A percentile compares a stretch with the other conserved stretches of the same genome.
These are phyloP conservation scores for Mucuna pruriens DNA, from an alignment of 306 rosid genomes.

Conservation along the genomic window DNA sequence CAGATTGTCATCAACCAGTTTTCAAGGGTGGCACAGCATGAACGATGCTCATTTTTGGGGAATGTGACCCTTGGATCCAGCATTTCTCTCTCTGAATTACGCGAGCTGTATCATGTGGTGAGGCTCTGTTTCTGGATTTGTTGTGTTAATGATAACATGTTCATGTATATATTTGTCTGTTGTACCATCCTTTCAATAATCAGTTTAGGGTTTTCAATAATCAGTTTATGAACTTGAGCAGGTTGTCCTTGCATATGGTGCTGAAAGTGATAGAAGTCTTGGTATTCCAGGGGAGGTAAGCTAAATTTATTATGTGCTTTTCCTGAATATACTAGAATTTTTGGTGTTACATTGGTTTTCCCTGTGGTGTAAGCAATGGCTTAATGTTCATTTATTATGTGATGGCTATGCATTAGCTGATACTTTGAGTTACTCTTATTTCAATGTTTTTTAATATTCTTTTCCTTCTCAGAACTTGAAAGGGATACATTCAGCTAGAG, in stretches of 20 bases:
- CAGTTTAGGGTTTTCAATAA: slow-evolving; percentile 22
- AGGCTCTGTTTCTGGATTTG: slow-evolving; percentile 44
- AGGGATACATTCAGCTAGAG: slow-evolving; percentile 88
- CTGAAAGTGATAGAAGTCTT: slow-evolving; percentile 90
- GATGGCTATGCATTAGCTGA: neutral
- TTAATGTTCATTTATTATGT: slow-evolving; percentile 18
- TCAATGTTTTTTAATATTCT: neutral
- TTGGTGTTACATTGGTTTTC: slow-evolving; percentile 17
- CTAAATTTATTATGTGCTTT: slow-evolving; percentile 8
- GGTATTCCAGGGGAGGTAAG: slow-evolving; percentile 92
- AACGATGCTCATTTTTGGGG: slow-evolving; percentile 75
- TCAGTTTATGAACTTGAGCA: slow-evolving; percentile 44
- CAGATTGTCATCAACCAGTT: slow-evolving; percentile 90
- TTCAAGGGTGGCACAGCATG: slow-evolving; percentile 67
- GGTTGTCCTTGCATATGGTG: slow-evolving; percentile 96
- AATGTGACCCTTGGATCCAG: slow-evolving; percentile 75
- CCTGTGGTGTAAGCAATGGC: slow-evolving; percentile 17
- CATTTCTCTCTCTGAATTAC: slow-evolving; percentile 73
- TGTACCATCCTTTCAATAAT: slow-evolving; percentile 29
- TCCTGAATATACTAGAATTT: slow-evolving; percentile 34
- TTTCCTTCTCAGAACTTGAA: slow-evolving; percentile 59
- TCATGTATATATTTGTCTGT: neutral
- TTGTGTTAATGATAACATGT: slow-evolving; percentile 28
- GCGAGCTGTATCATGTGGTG: slow-evolving; percentile 77
- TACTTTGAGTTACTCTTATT: slow-evolving; percentile 27